Percentiles rank a stretch among this genome's conserved stretches.
phyloP scores from a whole-genome alignment of 208 protist species.

The Leishmania guyanensis region DNA sequence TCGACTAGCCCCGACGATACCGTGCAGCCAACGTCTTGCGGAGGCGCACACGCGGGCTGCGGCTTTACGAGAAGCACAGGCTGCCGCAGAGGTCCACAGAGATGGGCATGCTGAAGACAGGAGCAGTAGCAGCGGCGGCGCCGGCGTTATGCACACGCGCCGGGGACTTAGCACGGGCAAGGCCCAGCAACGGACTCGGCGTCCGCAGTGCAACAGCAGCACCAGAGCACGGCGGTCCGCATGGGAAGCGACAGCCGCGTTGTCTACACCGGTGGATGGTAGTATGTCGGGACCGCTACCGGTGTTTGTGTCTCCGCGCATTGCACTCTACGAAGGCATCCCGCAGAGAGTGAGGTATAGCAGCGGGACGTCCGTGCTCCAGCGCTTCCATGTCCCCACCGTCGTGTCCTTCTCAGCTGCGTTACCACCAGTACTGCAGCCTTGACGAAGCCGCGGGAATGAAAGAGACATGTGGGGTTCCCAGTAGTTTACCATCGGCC shows the following conservation, averaged over 20 bases:
- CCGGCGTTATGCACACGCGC: not conserved
- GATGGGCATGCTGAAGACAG: not conserved
- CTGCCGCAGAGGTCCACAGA: conserved; percentile 8
- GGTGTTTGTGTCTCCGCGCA: conserved; percentile 15
- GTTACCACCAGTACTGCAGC: conserved; percentile 45
- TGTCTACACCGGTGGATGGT: not conserved
- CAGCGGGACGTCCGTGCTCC: conserved; percentile 44
- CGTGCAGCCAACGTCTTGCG: conserved; percentile 44
- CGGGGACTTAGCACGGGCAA: conserved; percentile 12
- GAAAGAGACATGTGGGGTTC: not conserved
- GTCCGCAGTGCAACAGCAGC: not conserved
- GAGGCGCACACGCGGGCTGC: conserved; percentile 48
- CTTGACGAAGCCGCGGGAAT: not conserved
- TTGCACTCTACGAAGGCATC: conserved; percentile 23
- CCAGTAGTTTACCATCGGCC: not conserved
- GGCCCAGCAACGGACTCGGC: not conserved
- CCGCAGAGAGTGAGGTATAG: conserved; percentile 51
- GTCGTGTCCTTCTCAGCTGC: conserved; percentile 52
- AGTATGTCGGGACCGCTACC: not conserved
- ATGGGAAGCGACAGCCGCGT: not conserved
- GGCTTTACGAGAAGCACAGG: conserved; percentile 31
- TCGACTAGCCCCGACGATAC: conserved; percentile 56
- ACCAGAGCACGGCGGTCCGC: conserved; percentile 1
- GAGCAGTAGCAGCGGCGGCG: not conserved
- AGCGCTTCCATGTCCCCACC: conserved; percentile 33